Conservation (phyloP, 352 stramenopile species). For the Plasmopara muralis region DNA sequence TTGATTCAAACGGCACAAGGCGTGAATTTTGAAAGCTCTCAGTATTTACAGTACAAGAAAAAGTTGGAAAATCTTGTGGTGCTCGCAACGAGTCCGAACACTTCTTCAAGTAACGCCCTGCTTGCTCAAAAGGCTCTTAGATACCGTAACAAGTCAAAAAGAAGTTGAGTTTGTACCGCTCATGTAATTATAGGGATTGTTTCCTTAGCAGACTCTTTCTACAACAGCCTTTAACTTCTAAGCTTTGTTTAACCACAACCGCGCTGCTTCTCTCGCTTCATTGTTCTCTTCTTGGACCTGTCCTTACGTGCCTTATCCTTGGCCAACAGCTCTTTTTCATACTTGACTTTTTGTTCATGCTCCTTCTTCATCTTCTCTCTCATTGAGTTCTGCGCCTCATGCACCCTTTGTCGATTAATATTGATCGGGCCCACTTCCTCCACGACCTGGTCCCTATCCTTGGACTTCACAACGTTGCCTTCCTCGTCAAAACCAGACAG, state of each 20-base stretch:
- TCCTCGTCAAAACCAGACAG: constrained; percentile 82
- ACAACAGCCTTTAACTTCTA: not conserved
- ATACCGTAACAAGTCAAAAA: constrained; percentile 18
- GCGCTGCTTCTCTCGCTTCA: constrained; percentile 70
- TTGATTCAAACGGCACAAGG: constrained; percentile 25
- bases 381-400: constrained; percentile 42
- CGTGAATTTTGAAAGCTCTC: constrained; percentile 15
- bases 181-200: too few species aligned
- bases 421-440: constrained; percentile 35
- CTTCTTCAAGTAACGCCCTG: constrained; percentile 17
- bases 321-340: constrained; percentile 64
- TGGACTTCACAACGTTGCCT: constrained; percentile 72
- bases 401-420: constrained; percentile 48
- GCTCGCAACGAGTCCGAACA: constrained; percentile 11
- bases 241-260: constrained; percentile 36
- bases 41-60: constrained; percentile 10
- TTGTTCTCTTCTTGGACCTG: constrained; percentile 62
- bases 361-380: constrained; percentile 71
- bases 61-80: constrained; percentile 13
- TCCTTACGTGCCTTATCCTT: constrained; percentile 65
- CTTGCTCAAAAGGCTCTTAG: constrained; percentile 25
- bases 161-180: not conserved
- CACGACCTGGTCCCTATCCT: constrained; percentile 50
- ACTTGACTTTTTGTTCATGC: constrained; percentile 61
- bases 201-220: not conserved